These are phyloP conservation scores for Hypericum perforatum DNA, from an alignment of 345 rosid genomes.

Conservation along the genomic window DNA sequence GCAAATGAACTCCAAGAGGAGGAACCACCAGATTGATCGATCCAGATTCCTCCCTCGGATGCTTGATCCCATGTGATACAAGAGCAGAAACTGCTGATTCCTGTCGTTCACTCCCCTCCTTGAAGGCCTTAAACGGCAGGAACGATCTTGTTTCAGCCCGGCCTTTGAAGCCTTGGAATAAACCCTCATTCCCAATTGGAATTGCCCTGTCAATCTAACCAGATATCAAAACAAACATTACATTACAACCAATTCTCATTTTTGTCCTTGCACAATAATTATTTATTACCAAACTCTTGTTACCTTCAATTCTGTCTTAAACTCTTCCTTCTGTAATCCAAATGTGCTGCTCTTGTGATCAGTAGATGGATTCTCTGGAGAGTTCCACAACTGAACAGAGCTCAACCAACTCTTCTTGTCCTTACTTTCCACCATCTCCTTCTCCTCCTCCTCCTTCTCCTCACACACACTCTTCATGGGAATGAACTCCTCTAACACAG, in stretches of 20 bases:
- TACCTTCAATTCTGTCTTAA: background rate
- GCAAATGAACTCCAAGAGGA: too few relatives aligned
- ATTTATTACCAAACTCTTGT: too few relatives aligned
- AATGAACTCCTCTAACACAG: constrained; percentile 65
- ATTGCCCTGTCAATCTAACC: constrained; percentile 29
- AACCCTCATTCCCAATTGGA: constrained; percentile 18
- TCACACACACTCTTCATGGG: constrained; percentile 37
- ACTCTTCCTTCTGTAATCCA: background rate
- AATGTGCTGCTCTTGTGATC: too few relatives aligned
- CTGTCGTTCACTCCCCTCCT: constrained; percentile 13
- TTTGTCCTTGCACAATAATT: background rate
- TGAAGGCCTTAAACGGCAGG: constrained; percentile 28
- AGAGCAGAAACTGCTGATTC: constrained; percentile 33
- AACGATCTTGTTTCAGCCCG: constrained; percentile 25
- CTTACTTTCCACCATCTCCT: constrained; percentile 20
- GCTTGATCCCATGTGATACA: constrained; percentile 40
- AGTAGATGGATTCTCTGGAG: constrained; percentile 12
- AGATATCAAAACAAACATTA: background rate
- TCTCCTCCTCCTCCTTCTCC: constrained; percentile 16
- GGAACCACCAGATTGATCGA: constrained; percentile 9
- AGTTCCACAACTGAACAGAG: constrained; percentile 58
- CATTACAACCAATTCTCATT: constrained; percentile 1
- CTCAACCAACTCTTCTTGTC: constrained; percentile 70
- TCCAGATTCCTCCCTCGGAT: constrained; percentile 44
- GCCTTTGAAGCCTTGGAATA: constrained; percentile 25